phyloP scores from a whole-genome alignment of 2,329 filamentous ascomycete species.

The Calonectria hawksworthii region DNA sequence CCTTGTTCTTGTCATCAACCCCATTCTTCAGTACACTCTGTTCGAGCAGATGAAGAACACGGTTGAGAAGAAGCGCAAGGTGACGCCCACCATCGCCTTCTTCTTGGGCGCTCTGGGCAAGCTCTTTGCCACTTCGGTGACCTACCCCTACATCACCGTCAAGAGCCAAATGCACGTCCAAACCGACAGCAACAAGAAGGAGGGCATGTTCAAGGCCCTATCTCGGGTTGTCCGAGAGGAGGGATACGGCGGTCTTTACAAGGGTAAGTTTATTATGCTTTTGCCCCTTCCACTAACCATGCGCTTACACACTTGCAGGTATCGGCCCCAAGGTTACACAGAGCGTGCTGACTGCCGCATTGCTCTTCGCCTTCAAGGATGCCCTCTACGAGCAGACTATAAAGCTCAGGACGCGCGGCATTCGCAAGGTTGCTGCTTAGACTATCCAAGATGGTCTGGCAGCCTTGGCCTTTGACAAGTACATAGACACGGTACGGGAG shows the following conservation, averaged over 20 bases:
- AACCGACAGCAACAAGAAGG: slow-evolving; percentile 77
- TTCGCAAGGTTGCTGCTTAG: slow-evolving; percentile 57
- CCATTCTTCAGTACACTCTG: slow-evolving; percentile 97
- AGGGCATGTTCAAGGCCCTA: slow-evolving; percentile 84
- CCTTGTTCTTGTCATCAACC: slow-evolving; percentile 95
- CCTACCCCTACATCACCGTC: slow-evolving; percentile 98
- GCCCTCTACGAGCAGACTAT: slow-evolving; percentile 89
- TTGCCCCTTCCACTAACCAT: background rate
- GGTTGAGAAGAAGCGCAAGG: slow-evolving; percentile 79
- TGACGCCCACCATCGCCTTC: slow-evolving; percentile 91
- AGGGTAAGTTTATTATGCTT: slow-evolving; percentile 70
- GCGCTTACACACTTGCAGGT: slow-evolving; percentile 64
- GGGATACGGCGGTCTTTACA: slow-evolving; percentile 93
- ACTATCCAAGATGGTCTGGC: background rate
- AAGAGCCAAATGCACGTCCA: slow-evolving; percentile 99
- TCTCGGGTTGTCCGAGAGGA: slow-evolving; percentile 87
- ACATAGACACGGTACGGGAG: slow-evolving; percentile 23
- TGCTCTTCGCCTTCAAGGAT: slow-evolving; percentile 98
- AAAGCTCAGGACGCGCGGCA: slow-evolving; percentile 67
- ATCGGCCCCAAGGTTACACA: slow-evolving; percentile 97
- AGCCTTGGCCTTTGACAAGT: slow-evolving; percentile 12
- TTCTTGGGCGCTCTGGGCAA: slow-evolving; percentile 94
- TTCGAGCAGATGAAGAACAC: slow-evolving; percentile 98
- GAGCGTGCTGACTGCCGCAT: slow-evolving; percentile 95
- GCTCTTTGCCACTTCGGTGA: slow-evolving; percentile 92